phyloP scores from a whole-genome alignment of 441 rosid genomes.

The Populus hybrid region DNA sequence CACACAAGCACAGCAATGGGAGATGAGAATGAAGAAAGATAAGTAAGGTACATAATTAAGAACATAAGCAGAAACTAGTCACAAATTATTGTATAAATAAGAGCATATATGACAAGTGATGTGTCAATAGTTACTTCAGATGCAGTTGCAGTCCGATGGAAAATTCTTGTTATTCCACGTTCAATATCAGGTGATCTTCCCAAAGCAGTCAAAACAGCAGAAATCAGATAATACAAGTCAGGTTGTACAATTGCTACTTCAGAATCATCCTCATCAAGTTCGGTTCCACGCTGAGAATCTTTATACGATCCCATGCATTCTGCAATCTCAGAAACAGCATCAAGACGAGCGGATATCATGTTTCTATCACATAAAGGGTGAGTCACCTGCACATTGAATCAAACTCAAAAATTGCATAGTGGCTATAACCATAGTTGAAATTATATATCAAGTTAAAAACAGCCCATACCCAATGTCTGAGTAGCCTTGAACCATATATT shows the following conservation, averaged over 20 bases:
- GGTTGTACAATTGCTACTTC: constrained; percentile 35
- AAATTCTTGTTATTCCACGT: constrained; percentile 94
- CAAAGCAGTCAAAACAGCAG: constrained; percentile 66
- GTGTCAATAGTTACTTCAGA: constrained; percentile 54
- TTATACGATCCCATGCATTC: constrained; percentile 66
- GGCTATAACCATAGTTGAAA: constrained; percentile 13
- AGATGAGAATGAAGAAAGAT: not conserved
- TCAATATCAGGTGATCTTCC: constrained; percentile 84
- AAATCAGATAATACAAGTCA: constrained; percentile 54
- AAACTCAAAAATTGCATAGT: constrained; percentile 9
- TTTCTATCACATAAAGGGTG: constrained; percentile 83
- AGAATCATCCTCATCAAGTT: constrained; percentile 38
- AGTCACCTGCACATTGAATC: constrained; percentile 60
- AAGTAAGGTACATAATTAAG: not conserved
- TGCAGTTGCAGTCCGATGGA: constrained; percentile 84
- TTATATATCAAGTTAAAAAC: constrained; percentile 4
- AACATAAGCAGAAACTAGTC: not conserved
- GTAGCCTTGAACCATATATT: constrained; percentile 84
- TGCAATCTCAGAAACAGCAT: constrained; percentile 94
- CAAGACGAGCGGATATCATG: constrained; percentile 85
- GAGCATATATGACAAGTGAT: not conserved
- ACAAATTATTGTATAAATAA: not conserved
- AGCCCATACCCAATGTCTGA: constrained; percentile 80
- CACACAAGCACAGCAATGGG: not conserved
- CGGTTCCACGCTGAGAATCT: constrained; percentile 34